Evolutionary conservation across 2,329 filamentous ascomycete species (phyloP).

Genomic region (Hypoxylon sp.): DNA sequence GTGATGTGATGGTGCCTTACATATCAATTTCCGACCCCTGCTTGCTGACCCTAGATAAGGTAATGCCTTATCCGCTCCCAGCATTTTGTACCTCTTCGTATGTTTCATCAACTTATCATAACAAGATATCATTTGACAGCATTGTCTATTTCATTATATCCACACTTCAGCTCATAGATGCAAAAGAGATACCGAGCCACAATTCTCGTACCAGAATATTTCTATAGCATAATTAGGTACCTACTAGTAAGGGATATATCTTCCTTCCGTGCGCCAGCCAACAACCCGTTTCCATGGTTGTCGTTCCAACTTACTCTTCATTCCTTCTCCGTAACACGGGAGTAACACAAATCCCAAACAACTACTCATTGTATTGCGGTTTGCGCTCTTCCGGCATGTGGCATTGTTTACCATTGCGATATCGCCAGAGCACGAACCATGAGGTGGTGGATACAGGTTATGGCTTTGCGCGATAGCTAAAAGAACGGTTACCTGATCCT

Average conservation of each 20-base stretch:
- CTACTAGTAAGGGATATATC: neutral
- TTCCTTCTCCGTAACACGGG: neutral
- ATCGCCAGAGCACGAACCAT: neutral
- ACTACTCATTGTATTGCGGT: neutral
- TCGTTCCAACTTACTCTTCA: neutral
- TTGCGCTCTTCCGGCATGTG: neutral
- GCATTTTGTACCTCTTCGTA: neutral
- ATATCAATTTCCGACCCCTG: slow-evolving; percentile 38
- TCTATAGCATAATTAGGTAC: neutral
- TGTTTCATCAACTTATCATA: neutral
- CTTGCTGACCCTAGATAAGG: slow-evolving; percentile 6
- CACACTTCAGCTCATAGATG: neutral
- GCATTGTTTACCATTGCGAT: neutral
- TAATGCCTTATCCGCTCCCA: slow-evolving; percentile 5
- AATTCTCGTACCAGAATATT: neutral
- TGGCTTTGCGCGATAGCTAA: neutral
- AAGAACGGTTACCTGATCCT: neutral
- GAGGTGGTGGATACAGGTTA: neutral
- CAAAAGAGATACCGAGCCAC: neutral
- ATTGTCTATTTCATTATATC: neutral
- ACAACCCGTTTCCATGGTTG: neutral
- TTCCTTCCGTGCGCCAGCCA: neutral
- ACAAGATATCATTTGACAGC: neutral
- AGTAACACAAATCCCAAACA: too few relatives aligned
- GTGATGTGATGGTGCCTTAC: slow-evolving; percentile 33